Evolutionary conservation across 176 grass and related monocot species (phyloP).

Genomic region (Bonia amplexicaulis): DNA sequence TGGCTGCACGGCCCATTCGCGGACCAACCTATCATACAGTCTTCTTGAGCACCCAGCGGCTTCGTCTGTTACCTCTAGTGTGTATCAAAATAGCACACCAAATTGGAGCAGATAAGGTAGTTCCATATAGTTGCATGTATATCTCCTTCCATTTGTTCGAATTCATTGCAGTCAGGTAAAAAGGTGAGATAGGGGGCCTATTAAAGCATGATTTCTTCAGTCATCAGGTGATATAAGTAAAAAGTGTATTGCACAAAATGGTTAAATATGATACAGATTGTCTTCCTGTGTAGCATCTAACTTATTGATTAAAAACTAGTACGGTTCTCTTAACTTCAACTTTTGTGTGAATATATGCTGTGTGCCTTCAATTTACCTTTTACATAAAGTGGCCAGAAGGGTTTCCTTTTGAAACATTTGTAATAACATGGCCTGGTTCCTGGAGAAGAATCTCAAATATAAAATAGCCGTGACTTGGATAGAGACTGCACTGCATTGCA

Average conservation of each 20-base stretch:
- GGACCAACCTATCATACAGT: constrained; percentile 46
- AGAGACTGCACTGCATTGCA: neutral
- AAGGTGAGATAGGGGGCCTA: constrained; percentile 5
- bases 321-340: neutral
- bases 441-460: neutral
- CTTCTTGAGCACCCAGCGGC: constrained; percentile 25
- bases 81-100: constrained; percentile 21
- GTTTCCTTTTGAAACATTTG: neutral
- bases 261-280: constrained; percentile 12
- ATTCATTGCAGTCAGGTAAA: constrained; percentile 5
- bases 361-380: neutral
- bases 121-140: constrained; percentile 21
- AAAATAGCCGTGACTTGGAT: neutral
- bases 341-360: constrained; percentile 3
- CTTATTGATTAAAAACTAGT: neutral
- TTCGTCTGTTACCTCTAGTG: constrained; percentile 4
- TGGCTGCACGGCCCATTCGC: constrained; percentile 73
- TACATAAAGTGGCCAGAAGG: neutral
- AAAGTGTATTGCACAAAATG: constrained; percentile 32
- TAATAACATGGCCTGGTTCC: constrained; percentile 1
- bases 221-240: constrained; percentile 34
- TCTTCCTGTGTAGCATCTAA: constrained; percentile 4
- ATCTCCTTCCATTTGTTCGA: constrained; percentile 23
- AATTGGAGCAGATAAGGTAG: constrained; percentile 18
- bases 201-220: constrained; percentile 27